phyloP scores from a whole-genome alignment of 495 filamentous ascomycete genomes.

The Penicillium maclennaniae region DNA sequence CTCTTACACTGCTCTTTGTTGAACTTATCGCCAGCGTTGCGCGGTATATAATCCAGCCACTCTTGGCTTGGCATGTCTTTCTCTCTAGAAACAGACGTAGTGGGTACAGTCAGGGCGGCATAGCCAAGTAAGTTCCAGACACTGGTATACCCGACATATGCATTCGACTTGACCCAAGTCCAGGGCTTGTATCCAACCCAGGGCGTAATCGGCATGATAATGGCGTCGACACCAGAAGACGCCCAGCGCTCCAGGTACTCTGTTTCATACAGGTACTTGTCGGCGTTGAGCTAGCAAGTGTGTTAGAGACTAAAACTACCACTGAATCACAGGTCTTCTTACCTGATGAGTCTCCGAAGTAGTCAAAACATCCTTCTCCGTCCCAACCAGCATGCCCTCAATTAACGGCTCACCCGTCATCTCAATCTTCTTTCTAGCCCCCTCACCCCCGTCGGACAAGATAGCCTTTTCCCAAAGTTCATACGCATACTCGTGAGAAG shows the following conservation, averaged over 20 bases:
- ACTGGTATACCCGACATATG: conserved; percentile 60
- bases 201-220: conserved; percentile 58
- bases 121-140: conserved; percentile 71
- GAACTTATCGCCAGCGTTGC: conserved; percentile 44
- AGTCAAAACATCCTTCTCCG: conserved; percentile 26
- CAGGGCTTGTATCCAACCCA: conserved; percentile 50
- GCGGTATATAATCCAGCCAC: conserved; percentile 30
- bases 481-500: conserved; percentile 29
- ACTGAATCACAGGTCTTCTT: not conserved
- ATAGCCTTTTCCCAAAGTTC: conserved; percentile 47
- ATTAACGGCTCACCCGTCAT: conserved; percentile 54
- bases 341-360: conserved; percentile 27
- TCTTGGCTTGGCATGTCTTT: conserved; percentile 28
- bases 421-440: conserved; percentile 45
- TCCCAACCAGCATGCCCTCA: conserved; percentile 48
- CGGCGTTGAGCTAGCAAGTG: conserved; percentile 25
- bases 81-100: conserved; percentile 33
- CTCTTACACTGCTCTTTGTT: conserved; percentile 41
- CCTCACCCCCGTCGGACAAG: conserved; percentile 57
- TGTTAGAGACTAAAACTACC: not conserved
- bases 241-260: conserved; percentile 51
- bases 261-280: conserved; percentile 32
- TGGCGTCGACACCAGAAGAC: conserved; percentile 55
- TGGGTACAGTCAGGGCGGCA: conserved; percentile 54
- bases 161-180: conserved; percentile 47